Conservation (phyloP, 805 yeast genomes). For the Candida koratica region DNA sequence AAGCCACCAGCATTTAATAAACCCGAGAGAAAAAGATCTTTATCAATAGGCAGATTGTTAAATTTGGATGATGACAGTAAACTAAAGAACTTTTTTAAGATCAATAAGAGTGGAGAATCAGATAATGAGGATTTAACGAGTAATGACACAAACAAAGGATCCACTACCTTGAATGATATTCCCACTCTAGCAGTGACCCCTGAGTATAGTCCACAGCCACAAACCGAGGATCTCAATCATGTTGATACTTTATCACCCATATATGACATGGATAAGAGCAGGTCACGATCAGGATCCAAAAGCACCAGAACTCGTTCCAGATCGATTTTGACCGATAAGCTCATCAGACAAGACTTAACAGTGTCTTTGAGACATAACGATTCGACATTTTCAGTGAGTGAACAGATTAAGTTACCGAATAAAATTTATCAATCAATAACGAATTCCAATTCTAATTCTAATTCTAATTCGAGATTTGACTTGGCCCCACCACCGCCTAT, state of each 20-base stretch:
- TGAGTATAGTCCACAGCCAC: conserved; percentile 2
- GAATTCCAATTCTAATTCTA: conserved; percentile 7
- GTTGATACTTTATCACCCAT: conserved; percentile 2
- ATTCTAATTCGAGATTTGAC: too few relatives aligned
- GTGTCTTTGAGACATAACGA: conserved; percentile 40
- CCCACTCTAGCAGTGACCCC: neutral
- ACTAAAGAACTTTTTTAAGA: conserved; percentile 13
- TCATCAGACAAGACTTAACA: conserved; percentile 22
- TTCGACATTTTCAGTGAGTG: conserved; percentile 24
- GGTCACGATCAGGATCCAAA: conserved; percentile 2
- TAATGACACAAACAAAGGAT: neutral
- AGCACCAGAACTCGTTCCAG: conserved; percentile 7
- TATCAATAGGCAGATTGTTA: conserved; percentile 13
- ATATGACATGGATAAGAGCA: conserved; percentile 8
- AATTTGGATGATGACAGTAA: conserved; percentile 7
- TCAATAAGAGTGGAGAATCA: neutral
- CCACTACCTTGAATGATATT: neutral
- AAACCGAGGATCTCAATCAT: neutral
- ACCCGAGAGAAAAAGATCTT: conserved; percentile 11
- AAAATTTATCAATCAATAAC: conserved; percentile 8
- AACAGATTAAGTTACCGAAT: conserved; percentile 10
- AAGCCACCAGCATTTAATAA: conserved; percentile 15
- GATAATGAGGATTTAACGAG: neutral
- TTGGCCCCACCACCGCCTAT: conserved; percentile 1
- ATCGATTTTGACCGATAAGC: conserved; percentile 9